Percentiles rank a stretch among this genome's conserved stretches.
These are phyloP conservation scores for Globisporangium uncinulatum DNA, from an alignment of 352 stramenopile species.

Conservation along the genomic window DNA sequence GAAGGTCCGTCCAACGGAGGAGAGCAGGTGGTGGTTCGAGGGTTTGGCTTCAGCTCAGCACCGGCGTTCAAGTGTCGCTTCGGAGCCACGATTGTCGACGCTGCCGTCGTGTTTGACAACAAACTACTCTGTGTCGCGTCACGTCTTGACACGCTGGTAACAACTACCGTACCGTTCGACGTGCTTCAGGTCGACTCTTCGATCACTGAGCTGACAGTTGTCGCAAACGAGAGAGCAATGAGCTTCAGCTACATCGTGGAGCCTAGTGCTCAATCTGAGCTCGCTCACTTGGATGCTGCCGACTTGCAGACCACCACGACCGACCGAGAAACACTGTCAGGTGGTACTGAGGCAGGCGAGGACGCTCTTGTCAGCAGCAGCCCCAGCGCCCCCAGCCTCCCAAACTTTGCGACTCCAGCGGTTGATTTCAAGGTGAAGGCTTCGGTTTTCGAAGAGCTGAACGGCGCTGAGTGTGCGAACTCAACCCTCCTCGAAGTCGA, in stretches of 20 bases:
- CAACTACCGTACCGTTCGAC: background rate
- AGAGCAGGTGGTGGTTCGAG: conserved; percentile 20
- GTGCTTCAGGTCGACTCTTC: background rate
- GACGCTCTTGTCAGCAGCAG: no score
- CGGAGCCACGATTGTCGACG: conserved; percentile 13
- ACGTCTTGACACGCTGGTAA: background rate
- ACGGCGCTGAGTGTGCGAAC: conserved; percentile 16
- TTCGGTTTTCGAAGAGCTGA: no score
- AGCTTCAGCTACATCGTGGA: conserved; percentile 17
- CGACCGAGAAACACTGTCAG: no score
- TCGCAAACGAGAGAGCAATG: conserved; percentile 5
- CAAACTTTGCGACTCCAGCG: background rate
- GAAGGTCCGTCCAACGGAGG: conserved; percentile 15
- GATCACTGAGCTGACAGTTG: background rate
- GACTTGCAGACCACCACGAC: conserved; percentile 11
- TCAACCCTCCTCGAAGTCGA: conserved; percentile 1
- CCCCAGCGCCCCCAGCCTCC: no score
- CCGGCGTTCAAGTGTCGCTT: conserved; percentile 23
- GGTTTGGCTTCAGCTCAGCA: conserved; percentile 20
- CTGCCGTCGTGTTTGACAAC: conserved; percentile 22
- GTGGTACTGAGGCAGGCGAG: no score
- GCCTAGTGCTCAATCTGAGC: background rate
- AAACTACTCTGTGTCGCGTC: conserved; percentile 22
- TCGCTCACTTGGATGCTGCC: background rate
- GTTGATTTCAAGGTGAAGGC: no score